Evolutionary conservation across 148 eudicot genomes (phyloP).

Genomic region (Arctostaphylos glauca): DNA sequence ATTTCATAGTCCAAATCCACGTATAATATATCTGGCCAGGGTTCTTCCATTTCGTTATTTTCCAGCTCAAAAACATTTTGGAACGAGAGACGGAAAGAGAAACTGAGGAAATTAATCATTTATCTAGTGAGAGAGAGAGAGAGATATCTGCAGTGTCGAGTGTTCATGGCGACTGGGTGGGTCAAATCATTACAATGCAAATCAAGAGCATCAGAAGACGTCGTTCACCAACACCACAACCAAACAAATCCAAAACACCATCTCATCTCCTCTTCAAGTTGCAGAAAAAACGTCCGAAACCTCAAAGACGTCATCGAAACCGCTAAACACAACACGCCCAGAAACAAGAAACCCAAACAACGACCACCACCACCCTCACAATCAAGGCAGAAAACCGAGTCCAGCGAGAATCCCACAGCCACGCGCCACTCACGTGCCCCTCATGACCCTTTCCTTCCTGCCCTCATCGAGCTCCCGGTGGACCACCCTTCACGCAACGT

Average conservation of each 20-base stretch:
- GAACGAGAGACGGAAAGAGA: conserved; percentile 7
- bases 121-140: not conserved
- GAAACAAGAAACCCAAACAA: conserved; percentile 15
- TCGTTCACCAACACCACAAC: conserved; percentile 32
- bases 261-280: conserved; percentile 40
- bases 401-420: conserved; percentile 16
- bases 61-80: conserved; percentile 13
- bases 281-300: conserved; percentile 48
- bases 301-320: conserved; percentile 59
- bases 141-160: not conserved
- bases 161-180: conserved; percentile 73
- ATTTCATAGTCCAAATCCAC: too few species aligned
- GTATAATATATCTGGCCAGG: conserved; percentile 17
- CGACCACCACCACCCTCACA: conserved; percentile 10
- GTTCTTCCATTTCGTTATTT: conserved; percentile 19
- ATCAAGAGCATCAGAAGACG: conserved; percentile 78
- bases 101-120: not conserved
- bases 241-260: conserved; percentile 21
- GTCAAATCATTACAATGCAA: conserved; percentile 85
- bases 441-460: conserved; percentile 44
- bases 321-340: conserved; percentile 26
- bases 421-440: conserved; percentile 16
- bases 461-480: conserved; percentile 62
- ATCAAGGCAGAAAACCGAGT: conserved; percentile 11
- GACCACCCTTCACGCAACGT: conserved; percentile 91